These are phyloP conservation scores for Pseudocohnilembus persalinus DNA, from an alignment of 169 alveolate species.

Conservation along the genomic window DNA sequence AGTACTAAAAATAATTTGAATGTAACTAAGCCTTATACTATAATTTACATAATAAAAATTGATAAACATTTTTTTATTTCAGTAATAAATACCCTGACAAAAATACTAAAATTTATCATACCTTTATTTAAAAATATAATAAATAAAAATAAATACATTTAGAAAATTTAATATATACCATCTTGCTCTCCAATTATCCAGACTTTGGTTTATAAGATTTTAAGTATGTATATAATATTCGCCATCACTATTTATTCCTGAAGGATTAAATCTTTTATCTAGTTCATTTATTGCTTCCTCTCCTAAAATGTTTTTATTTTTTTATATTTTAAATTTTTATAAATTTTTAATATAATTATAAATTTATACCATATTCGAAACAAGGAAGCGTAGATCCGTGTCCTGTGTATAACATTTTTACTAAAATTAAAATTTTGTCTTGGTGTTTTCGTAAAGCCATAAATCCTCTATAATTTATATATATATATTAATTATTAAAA, in stretches of 20 bases:
- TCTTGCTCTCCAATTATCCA: constrained; percentile 71
- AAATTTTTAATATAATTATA: too few relatives aligned
- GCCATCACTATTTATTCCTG: not conserved
- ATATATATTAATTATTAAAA: too few relatives aligned
- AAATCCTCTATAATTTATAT: constrained; percentile 55
- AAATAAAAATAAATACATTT: not conserved
- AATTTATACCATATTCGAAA: constrained; percentile 24
- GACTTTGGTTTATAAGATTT: constrained; percentile 44
- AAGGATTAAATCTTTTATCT: constrained; percentile 53
- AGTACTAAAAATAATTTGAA: too few relatives aligned
- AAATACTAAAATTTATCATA: constrained; percentile 63
- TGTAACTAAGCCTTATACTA: too few relatives aligned
- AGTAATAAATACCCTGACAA: constrained; percentile 64
- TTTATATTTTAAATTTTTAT: too few relatives aligned
- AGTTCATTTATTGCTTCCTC: constrained; percentile 52
- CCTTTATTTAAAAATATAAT: too few relatives aligned
- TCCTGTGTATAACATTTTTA: constrained; percentile 72
- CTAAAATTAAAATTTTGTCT: constrained; percentile 71
- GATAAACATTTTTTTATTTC: not conserved
- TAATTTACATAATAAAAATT: too few relatives aligned
- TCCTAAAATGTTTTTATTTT: not conserved
- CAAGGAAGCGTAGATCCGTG: constrained; percentile 45
- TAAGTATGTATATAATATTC: constrained; percentile 26
- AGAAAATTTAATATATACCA: not conserved
- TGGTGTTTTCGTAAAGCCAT: constrained; percentile 74